Evolutionary conservation across 2,329 filamentous ascomycete species (phyloP).

Genomic region (Setomelanomma holmii): DNA sequence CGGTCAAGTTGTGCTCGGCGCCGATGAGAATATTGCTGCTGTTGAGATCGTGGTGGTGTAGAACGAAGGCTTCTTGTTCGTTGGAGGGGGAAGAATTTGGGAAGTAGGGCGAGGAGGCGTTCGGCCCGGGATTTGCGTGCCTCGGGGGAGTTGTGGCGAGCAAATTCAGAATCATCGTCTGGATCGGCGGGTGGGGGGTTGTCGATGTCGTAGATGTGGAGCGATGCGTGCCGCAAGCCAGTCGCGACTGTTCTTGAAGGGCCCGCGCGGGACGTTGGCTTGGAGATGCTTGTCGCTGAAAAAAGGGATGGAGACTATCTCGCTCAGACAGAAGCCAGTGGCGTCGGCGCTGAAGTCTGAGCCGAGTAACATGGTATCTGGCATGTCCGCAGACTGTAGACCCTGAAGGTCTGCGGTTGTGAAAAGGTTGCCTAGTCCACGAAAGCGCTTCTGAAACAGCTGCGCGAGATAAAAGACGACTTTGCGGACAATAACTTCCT

Average conservation of each 20-base stretch:
- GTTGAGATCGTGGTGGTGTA: constrained; percentile 13
- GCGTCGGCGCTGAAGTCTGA: neutral
- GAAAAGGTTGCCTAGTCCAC: constrained; percentile 6
- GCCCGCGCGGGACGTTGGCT: constrained; percentile 3
- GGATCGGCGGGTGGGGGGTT: neutral
- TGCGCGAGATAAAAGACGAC: constrained; percentile 3
- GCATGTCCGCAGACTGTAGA: neutral
- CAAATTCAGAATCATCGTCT: neutral
- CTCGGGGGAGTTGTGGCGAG: neutral
- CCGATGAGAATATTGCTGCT: constrained; percentile 16
- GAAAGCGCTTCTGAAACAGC: constrained; percentile 7
- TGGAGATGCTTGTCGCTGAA: constrained; percentile 5
- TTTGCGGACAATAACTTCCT: constrained; percentile 13
- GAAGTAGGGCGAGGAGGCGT: neutral
- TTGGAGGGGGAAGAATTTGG: neutral
- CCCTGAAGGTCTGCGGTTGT: neutral
- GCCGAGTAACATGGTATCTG: neutral
- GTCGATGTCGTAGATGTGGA: neutral
- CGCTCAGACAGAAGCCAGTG: constrained; percentile 3
- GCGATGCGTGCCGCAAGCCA: constrained; percentile 8
- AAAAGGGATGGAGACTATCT: constrained; percentile 12
- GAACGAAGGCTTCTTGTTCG: constrained; percentile 4
- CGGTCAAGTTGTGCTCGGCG: constrained; percentile 5
- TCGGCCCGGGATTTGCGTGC: neutral
- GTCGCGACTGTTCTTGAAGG: constrained; percentile 10